Base-by-base conservation (phyloP, 768 basidiomycete species). In the Zangia roseola region DNA sequence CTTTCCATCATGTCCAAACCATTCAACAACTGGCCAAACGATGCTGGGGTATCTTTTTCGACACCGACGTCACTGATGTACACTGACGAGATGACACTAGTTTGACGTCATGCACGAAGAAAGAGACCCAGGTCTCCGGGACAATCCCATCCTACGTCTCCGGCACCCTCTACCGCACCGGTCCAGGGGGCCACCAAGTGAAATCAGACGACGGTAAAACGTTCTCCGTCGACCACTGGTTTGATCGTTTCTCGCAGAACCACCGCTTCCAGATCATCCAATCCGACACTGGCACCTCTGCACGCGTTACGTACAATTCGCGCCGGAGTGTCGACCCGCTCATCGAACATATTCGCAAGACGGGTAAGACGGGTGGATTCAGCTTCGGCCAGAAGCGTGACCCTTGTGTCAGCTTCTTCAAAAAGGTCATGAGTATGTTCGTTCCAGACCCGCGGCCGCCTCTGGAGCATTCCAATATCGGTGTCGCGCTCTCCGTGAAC, bases 171-270 rank as follows among this genome's bases (percentile, higher is more conserved):
- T 70, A 74, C 50, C 55, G 72, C 25, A 74, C 71, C 5, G 72
- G 72, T 7, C 72, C 73, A 9, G 71, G 70, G 3, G 63, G 59
- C 4, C n/a, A 57, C 45, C 61, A 70, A 45, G 63, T 69, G 28
- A 47, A 61, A 26, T 17, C 56, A 0, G 37, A 56, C 43, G 53
- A 55, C 10, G 61, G 54, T 14, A 25, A 49, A 6, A 63, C 59
- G 3, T 52, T 62, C 19, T 61, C 70, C 14, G 37, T 68, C 6
- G 55, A 64, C 40, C 73, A 73, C 41, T 71, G 72, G 73, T 74
- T 74, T 45, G 73, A 74, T 43, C 73, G 73, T 23, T 65, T 74
- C 40, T 63, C 68, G 16, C 63, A 70, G 52, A 67, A 67, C 54
- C 71, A 74, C 49, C 67, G 69, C 41, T 74, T 74, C 57, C 66